phyloP scores from a whole-genome alignment of 2,329 filamentous ascomycete species.

The Polychaeton citri region DNA sequence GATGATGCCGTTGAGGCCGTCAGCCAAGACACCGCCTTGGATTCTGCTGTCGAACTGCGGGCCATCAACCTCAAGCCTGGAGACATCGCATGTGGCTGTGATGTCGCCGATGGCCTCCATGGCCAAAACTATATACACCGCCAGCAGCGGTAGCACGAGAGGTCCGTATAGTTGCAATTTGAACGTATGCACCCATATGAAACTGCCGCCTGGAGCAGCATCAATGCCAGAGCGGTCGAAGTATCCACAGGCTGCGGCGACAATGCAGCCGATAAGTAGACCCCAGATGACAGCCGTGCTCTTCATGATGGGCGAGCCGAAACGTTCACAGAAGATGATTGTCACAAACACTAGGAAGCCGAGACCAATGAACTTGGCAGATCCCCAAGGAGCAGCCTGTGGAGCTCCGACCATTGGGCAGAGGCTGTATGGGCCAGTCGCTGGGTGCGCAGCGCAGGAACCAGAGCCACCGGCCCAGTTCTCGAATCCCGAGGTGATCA shows the following conservation, averaged over 20 bases:
- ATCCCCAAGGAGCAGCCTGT: constrained; percentile 62
- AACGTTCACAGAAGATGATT: constrained; percentile 69
- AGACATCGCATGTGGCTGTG: constrained; percentile 70
- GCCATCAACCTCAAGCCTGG: constrained; percentile 60
- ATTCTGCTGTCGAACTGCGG: constrained; percentile 60
- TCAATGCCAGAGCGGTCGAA: constrained; percentile 61
- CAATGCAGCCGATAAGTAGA: constrained; percentile 62
- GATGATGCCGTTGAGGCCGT: constrained; percentile 62
- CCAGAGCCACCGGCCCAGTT: constrained; percentile 69
- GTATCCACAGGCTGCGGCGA: constrained; percentile 65
- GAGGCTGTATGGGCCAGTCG: constrained; percentile 42
- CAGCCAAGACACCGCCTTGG: constrained; percentile 65
- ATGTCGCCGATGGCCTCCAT: constrained; percentile 60
- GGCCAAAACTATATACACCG: constrained; percentile 52
- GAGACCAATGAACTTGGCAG: constrained; percentile 63
- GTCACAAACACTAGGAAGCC: constrained; percentile 70
- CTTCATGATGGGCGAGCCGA: constrained; percentile 76
- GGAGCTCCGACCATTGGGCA: constrained; percentile 58
- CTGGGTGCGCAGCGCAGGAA: constrained; percentile 33
- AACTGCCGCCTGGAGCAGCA: constrained; percentile 55
- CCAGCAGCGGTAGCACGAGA: constrained; percentile 56
- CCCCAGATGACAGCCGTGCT: constrained; percentile 64
- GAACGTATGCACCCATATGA: constrained; percentile 71
- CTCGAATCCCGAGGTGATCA: constrained; percentile 59
- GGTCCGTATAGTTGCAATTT: constrained; percentile 58